Base-by-base conservation (phyloP, 345 rosid genomes). In the Syzygium grande region DNA sequence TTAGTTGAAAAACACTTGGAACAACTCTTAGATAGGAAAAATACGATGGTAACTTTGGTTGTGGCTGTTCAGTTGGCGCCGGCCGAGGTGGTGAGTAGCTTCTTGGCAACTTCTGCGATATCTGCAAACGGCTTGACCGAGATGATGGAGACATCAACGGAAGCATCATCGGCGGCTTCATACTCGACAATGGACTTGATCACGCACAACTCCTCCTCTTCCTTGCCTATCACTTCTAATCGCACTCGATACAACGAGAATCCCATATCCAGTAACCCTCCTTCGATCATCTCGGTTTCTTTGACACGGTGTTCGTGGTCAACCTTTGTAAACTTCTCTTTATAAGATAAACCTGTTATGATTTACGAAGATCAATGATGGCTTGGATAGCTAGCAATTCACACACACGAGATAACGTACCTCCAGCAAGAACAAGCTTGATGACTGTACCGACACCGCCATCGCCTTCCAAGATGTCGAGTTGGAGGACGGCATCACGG, bases 361-460 rank as follows among this genome's bases (percentile, higher is more conserved):
- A 86, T 58, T 16, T n/a, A 25, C 2, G 4, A 16, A 41, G 52
- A 51, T 27, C 34, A 8, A 5, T 51, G 79, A 61, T n/a, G 38
- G 73, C 46, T 63, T 2, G 65, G 30, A 61, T 6, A 19, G 65
- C 65, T 59, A 25, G 30, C 65, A 11, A 59, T 59, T 59, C 41
- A 59, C 46, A 22, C 38, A 13, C 59, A 52, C 34, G 1, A 27
- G 59, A 43, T 30, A 11, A 51, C 14, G 19, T 78, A 90, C 89
- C 90, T 86, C 88, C 86, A 41, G 49, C 27, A 19, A 87, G 86
- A 6, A 19, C 29, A 38, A 91, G 78, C n/a, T 73, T 34, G 53
- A 89, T 13, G 84, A 91, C n/a, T 55, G 90, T 89, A 17, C 88
- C 89, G 17, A 78, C 85, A 6, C 87, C 90, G 30, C 88, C 92